A percentile compares a stretch with the other conserved stretches of the same genome.
Conservation (phyloP, 345 rosid species). For the Draba incana region DNA sequence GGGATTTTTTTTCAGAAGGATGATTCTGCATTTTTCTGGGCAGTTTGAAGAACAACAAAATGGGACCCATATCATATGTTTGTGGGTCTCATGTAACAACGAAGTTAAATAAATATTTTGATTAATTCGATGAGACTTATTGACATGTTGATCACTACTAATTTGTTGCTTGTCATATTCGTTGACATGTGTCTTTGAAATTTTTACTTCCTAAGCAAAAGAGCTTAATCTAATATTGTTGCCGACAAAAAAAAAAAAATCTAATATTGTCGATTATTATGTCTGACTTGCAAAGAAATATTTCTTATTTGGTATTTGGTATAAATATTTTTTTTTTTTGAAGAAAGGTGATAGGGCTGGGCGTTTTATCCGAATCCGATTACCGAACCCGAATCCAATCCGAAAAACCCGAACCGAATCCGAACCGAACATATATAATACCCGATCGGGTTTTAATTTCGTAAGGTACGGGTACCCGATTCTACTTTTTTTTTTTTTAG, state of each 20-base stretch:
- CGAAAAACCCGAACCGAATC: no score
- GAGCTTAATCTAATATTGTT: not conserved
- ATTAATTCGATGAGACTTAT: conserved; percentile 35
- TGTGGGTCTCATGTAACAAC: conserved; percentile 46
- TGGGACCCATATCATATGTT: conserved; percentile 41
- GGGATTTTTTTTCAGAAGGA: conserved; percentile 21
- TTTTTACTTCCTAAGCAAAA: not conserved
- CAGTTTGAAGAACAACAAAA: conserved; percentile 37
- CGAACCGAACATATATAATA: no score
- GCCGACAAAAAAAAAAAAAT: no score
- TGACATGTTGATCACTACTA: conserved; percentile 46
- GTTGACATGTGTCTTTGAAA: conserved; percentile 33
- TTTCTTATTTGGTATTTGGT: not conserved
- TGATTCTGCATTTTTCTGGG: conserved; percentile 33
- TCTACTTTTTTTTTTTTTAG: no score
- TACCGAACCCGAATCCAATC: no score
- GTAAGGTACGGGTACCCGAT: no score
- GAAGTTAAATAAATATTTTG: conserved; percentile 26
- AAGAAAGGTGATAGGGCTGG: no score
- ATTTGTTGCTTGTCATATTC: conserved; percentile 15
- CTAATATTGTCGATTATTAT: not conserved
- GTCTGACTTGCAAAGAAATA: conserved; percentile 1
- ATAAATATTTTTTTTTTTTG: no score
- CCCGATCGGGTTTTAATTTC: no score
- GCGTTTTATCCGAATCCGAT: no score